These are phyloP conservation scores for Candida ulmi DNA, from an alignment of 805 yeast species.

Conservation along the genomic window DNA sequence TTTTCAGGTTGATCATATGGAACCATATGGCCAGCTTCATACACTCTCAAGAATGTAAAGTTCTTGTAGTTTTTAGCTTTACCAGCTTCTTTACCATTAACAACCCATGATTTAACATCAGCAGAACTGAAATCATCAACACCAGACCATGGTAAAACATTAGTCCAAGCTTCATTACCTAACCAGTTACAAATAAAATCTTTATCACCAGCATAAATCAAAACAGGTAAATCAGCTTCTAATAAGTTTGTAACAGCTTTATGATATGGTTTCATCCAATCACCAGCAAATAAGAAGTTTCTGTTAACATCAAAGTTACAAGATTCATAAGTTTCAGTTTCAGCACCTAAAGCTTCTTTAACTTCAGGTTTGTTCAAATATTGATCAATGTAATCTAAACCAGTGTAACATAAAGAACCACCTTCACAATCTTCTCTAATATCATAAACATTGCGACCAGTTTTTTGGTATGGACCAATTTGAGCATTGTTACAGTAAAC, in stretches of 20 bases:
- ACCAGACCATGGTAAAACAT: conserved; percentile 64
- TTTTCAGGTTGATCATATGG: conserved; percentile 83
- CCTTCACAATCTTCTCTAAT: conserved; percentile 78
- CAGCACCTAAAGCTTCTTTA: conserved; percentile 81
- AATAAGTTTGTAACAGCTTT: conserved; percentile 64
- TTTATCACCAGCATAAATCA: conserved; percentile 93
- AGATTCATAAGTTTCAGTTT: conserved; percentile 68
- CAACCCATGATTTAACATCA: conserved; percentile 40
- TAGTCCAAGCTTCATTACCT: conserved; percentile 86
- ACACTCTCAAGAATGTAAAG: conserved; percentile 79
- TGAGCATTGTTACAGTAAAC: conserved; percentile 84
- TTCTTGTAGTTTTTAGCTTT: conserved; percentile 59
- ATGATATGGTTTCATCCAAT: conserved; percentile 89
- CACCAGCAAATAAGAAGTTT: conserved; percentile 82
- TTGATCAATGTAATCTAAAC: conserved; percentile 64
- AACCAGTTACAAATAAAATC: conserved; percentile 97
- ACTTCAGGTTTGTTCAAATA: conserved; percentile 77
- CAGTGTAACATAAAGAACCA: conserved; percentile 70
- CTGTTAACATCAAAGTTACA: conserved; percentile 77
- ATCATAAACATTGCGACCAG: conserved; percentile 91
- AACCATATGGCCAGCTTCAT: conserved; percentile 94
- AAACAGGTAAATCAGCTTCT: conserved; percentile 70
- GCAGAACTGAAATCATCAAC: conserved; percentile 46
- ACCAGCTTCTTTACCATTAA: conserved; percentile 52
- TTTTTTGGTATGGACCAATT: conserved; percentile 73